Evolutionary conservation across 73 alveolate species (phyloP), one percentile per base, ranked within the genome.

Genomic region (Stentor roeselii): DNA sequence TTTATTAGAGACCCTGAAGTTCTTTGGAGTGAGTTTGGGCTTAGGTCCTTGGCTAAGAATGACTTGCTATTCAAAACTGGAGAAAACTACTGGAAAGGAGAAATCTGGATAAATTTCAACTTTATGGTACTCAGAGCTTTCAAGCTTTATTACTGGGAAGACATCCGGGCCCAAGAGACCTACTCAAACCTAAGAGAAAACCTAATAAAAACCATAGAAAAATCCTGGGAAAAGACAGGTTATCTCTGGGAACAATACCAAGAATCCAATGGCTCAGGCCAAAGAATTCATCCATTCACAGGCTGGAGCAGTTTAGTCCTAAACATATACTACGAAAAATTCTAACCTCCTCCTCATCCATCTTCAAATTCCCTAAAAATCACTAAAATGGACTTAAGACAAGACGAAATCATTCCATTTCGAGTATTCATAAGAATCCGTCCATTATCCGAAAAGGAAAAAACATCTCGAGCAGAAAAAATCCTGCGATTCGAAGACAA

Each of bases 61-160:
- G 99, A 97, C 84, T 75, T 86, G 76, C 91, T 95, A 14, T 96
- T 83, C 82, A 92, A 92, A 59, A 83, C 91, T 31, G 97, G 97
- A 15, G 96, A 93, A 36, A 96, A 97, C 88, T 97, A 97, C 92
- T 97, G 99, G 99, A 90, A 99, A 86, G 98, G 98, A 21, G 94
- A 93, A 67, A 91, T 96, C 35, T 96, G 99, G 98, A 89, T 96
- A 82, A 92, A 93, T 84, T 89, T 95, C 39, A 91, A 96, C 86
- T 96, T 87, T 86, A 84, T 96, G 35, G 95, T 91, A 4, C 87
- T 95, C 60, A 96, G 98, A 89, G 98, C 98, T 40, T 78, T 96
- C 42, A 84, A 82, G 74, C 78, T 86, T 78, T 82, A 93, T 86
- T 96, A 93, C 85, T 94, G 86, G 85, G 91, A 88, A 59, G 78